Evolutionary conservation across 768 basidiomycete species (phyloP).

Genomic region (Pleurotus citrinopileatus): DNA sequence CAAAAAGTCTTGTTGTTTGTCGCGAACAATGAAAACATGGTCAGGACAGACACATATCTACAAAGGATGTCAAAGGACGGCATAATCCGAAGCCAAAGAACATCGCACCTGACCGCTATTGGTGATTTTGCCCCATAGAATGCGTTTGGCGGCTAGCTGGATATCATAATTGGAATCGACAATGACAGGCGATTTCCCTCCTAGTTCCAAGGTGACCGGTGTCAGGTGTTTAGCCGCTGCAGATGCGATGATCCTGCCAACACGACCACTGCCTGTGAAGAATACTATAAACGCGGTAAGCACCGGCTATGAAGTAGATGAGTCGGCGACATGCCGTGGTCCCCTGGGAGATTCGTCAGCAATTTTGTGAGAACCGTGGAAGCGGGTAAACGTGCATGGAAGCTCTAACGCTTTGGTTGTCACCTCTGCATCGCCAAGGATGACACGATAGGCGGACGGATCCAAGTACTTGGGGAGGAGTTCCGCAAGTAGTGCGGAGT

Average conservation of each 20-base stretch:
- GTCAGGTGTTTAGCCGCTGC: slow-evolving; percentile 56
- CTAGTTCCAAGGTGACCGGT: slow-evolving; percentile 54
- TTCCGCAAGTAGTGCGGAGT: slow-evolving; percentile 46
- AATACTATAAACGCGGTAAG: slow-evolving; percentile 8
- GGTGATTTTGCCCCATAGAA: slow-evolving; percentile 62
- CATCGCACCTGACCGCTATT: slow-evolving; percentile 60
- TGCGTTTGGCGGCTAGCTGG: slow-evolving; percentile 55
- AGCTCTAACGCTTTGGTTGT: slow-evolving; percentile 49
- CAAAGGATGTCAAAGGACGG: slow-evolving; percentile 18
- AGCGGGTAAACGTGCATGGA: slow-evolving; percentile 30
- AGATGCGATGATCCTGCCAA: slow-evolving; percentile 45
- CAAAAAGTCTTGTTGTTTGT: slow-evolving; percentile 45
- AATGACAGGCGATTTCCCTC: slow-evolving; percentile 49
- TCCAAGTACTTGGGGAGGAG: slow-evolving; percentile 53
- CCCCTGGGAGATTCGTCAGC: slow-evolving; percentile 18
- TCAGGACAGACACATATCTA: slow-evolving; percentile 65
- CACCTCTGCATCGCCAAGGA: slow-evolving; percentile 59
- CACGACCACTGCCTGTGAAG: slow-evolving; percentile 27
- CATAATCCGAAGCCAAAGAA: not conserved
- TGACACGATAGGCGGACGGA: slow-evolving; percentile 46
- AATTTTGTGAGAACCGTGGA: not conserved
- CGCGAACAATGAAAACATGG: slow-evolving; percentile 36
- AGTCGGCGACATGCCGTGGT: slow-evolving; percentile 21
- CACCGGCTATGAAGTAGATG: not conserved
- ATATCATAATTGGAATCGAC: slow-evolving; percentile 35